phyloP scores from a whole-genome alignment of 192 early-diverging fungal genomes.

The Mortierella alpina region DNA sequence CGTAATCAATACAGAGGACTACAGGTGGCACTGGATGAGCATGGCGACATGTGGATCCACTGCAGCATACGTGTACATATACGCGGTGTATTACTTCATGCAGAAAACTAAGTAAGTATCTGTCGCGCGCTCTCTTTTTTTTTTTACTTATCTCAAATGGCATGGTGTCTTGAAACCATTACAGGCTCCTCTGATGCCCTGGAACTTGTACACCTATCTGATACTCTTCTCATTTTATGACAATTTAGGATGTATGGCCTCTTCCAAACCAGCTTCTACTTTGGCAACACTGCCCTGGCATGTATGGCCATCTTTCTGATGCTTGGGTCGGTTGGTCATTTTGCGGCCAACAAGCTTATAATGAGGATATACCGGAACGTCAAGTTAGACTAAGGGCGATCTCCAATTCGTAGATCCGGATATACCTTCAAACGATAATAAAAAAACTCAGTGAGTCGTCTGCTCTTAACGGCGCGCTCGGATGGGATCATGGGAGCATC shows the following conservation, averaged over 20 bases:
- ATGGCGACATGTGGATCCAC: conserved; percentile 82
- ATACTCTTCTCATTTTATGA: conserved; percentile 7
- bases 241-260: conserved; percentile 78
- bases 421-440: neutral
- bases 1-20: conserved; percentile 83
- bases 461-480: neutral
- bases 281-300: conserved; percentile 78
- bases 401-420: neutral
- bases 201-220: neutral
- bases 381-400: conserved; percentile 66
- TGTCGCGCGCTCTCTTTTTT: neutral
- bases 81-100: conserved; percentile 82
- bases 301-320: conserved; percentile 76
- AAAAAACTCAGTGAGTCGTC: neutral
- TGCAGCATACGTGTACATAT: conserved; percentile 80
- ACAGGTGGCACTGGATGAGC: conserved; percentile 86
- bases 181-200: conserved; percentile 8
- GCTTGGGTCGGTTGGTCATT: conserved; percentile 79
- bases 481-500: too few relatives aligned
- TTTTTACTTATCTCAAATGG: conserved; percentile 1
- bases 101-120: conserved; percentile 72
- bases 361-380: conserved; percentile 80
- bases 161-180: neutral
- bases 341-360: conserved; percentile 72
- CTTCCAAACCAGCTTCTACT: conserved; percentile 85